Conservation (phyloP, 2,329 filamentous ascomycete genomes). For the Tolypocladium paradoxum region DNA sequence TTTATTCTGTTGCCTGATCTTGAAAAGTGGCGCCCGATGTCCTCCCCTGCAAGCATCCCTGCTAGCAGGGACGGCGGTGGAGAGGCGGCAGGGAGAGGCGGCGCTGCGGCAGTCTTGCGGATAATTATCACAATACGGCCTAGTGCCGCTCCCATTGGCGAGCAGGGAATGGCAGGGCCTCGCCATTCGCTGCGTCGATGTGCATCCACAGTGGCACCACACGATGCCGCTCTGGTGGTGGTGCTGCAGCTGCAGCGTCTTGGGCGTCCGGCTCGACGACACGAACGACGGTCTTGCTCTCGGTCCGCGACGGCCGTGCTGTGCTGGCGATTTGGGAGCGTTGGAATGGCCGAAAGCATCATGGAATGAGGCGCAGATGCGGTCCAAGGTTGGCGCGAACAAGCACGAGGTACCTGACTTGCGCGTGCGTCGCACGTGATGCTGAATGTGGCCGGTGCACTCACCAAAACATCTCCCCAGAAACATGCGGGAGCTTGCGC, state of each 20-base stretch:
- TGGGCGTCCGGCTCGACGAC: not conserved
- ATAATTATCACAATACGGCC: too few species aligned
- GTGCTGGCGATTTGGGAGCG: not conserved
- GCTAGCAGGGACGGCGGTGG: not conserved
- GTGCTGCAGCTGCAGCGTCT: not conserved
- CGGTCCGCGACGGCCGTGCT: not conserved
- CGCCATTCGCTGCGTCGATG: not conserved
- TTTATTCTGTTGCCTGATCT: conserved; percentile 10
- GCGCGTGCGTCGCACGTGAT: not conserved
- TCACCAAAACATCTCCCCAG: too few species aligned
- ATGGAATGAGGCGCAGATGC: not conserved
- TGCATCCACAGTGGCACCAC: too few species aligned
- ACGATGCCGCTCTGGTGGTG: not conserved
- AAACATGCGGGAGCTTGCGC: too few species aligned
- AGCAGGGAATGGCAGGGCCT: not conserved
- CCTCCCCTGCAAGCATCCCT: not conserved
- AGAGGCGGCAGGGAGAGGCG: not conserved
- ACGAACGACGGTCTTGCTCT: not conserved
- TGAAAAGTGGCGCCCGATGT: conserved; percentile 2
- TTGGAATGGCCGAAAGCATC: not conserved
- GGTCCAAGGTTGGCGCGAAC: not conserved
- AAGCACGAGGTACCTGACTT: not conserved
- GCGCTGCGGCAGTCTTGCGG: too few species aligned
- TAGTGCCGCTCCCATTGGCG: not conserved
- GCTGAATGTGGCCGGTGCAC: not conserved